A percentile compares a stretch with the other conserved stretches of the same genome.
phyloP scores from a whole-genome alignment of 2,329 filamentous ascomycete species.

The Dothideomycetes sp. region DNA sequence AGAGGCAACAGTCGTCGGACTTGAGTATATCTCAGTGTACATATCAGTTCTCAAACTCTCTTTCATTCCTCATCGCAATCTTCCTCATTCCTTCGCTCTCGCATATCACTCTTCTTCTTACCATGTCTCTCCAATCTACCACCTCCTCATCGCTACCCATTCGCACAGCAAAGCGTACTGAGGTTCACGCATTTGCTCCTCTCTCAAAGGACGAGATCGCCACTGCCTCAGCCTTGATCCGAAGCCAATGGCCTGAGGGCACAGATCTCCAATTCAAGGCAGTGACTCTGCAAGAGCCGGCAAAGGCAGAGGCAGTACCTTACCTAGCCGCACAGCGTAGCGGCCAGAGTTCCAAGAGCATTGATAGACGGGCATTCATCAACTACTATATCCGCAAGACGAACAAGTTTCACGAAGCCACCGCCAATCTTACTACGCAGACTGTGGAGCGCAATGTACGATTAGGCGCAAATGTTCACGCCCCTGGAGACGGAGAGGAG shows the following conservation, averaged over 20 bases:
- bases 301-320: slow-evolving; percentile 11
- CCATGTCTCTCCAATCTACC: slow-evolving; percentile 6
- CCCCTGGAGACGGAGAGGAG: slow-evolving; percentile 48
- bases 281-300: slow-evolving; percentile 35
- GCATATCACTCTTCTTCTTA: not conserved
- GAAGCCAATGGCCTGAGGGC: slow-evolving; percentile 42
- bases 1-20: too few species aligned
- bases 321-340: slow-evolving; percentile 12
- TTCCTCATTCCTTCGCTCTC: too few species aligned
- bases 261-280: slow-evolving; percentile 54
- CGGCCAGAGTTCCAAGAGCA: slow-evolving; percentile 46
- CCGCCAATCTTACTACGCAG: slow-evolving; percentile 41
- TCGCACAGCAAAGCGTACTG: slow-evolving; percentile 13
- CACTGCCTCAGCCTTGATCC: slow-evolving; percentile 38
- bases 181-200: slow-evolving; percentile 48
- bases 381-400: slow-evolving; percentile 51
- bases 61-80: not conserved
- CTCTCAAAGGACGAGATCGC: slow-evolving; percentile 47
- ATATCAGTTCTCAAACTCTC: not conserved
- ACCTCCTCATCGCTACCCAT: slow-evolving; percentile 12
- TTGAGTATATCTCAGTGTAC: not conserved
- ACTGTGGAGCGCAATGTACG: slow-evolving; percentile 46
- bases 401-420: slow-evolving; percentile 53
- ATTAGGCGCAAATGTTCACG: slow-evolving; percentile 47
- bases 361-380: slow-evolving; percentile 43